Evolutionary conservation across 257 asterid genomes (phyloP).

Genomic region (Solanum virginianum): DNA sequence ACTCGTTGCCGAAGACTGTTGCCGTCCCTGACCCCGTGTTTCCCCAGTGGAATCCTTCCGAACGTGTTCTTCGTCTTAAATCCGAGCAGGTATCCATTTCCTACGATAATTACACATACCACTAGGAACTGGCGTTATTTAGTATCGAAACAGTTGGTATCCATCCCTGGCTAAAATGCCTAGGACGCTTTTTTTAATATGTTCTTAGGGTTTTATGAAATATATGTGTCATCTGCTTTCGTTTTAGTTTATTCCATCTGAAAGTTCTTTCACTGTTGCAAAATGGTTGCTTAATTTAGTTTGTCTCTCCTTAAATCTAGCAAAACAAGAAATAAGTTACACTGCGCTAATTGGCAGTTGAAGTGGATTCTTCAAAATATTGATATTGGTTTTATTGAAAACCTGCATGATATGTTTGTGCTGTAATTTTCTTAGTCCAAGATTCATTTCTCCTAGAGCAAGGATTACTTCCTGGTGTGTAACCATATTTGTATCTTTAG

Average conservation of each 20-base stretch:
- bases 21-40: slow-evolving; percentile 36
- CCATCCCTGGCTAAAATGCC: not conserved
- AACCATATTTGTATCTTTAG: not conserved
- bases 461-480: not conserved
- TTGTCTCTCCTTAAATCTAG: not conserved
- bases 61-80: slow-evolving; percentile 52
- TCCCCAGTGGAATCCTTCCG: slow-evolving; percentile 75
- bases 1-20: slow-evolving; percentile 14
- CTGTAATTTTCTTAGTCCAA: not conserved
- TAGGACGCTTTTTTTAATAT: not conserved
- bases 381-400: not conserved
- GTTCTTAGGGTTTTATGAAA: not conserved
- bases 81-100: slow-evolving; percentile 47
- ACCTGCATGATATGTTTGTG: not conserved
- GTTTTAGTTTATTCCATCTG: not conserved
- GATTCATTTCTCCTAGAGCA: not conserved
- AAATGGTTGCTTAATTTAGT: not conserved
- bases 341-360: not conserved
- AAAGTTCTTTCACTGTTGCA: not conserved
- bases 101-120: not conserved
- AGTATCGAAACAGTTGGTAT: not conserved
- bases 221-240: not conserved
- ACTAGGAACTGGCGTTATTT: not conserved
- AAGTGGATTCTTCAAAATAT: not conserved
- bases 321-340: not conserved